A percentile compares a stretch with the other conserved stretches of the same genome.
phyloP scores from a whole-genome alignment of 2,329 filamentous ascomycete genomes.

The Ceratocystis diversiconidia region DNA sequence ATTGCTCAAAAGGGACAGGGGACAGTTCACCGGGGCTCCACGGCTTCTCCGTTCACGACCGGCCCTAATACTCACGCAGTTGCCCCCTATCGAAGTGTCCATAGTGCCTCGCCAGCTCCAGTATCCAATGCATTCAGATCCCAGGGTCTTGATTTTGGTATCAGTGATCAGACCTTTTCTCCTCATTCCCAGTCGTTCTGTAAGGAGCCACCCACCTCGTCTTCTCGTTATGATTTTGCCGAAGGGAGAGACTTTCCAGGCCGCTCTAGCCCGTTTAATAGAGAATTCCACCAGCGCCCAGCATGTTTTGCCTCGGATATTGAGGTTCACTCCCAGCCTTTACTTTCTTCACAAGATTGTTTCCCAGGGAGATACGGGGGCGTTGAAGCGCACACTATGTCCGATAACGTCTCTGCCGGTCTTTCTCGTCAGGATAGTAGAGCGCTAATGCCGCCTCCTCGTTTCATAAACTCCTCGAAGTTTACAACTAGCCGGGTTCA shows the following conservation, averaged over 20 bases:
- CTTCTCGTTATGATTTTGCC: neutral
- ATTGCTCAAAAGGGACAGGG: constrained; percentile 5
- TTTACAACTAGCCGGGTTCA: neutral
- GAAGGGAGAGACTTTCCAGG: neutral
- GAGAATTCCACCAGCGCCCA: neutral
- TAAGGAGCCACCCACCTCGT: neutral
- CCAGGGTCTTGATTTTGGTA: neutral
- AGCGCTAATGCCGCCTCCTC: neutral
- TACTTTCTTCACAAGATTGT: neutral
- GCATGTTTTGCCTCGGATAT: neutral
- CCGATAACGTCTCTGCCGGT: neutral
- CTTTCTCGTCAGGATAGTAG: neutral
- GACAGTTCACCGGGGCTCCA: constrained; percentile 9
- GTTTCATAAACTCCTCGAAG: neutral
- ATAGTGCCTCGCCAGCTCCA: constrained; percentile 16
- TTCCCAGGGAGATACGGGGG: neutral
- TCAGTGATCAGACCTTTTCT: neutral
- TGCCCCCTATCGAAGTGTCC: constrained; percentile 5
- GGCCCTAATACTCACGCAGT: neutral
- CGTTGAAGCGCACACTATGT: neutral
- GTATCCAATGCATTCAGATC: constrained; percentile 5
- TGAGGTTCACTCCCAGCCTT: neutral
- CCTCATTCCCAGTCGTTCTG: neutral
- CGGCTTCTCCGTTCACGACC: constrained; percentile 11
- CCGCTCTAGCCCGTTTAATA: neutral